Percentiles rank a stretch among this genome's conserved stretches.
phyloP scores from a whole-genome alignment of 768 basidiomycete genomes.

The Cystoderma amianthinum region DNA sequence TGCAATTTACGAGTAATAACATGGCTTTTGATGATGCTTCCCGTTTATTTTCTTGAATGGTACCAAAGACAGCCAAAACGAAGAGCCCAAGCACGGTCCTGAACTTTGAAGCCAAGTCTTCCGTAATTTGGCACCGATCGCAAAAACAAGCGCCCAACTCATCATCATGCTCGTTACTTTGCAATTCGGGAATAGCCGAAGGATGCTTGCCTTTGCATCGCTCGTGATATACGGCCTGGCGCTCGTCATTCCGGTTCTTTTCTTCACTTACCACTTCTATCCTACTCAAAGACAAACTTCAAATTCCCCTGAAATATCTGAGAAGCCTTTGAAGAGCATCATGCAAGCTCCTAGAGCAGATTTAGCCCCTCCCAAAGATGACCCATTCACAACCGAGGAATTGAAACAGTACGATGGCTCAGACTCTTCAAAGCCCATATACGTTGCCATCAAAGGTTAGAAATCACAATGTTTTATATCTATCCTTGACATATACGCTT shows the following conservation, averaged over 20 bases:
- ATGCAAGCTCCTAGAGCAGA: conserved; percentile 64
- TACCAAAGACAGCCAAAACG: too few relatives aligned
- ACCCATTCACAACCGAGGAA: conserved; percentile 66
- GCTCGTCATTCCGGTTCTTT: conserved; percentile 16
- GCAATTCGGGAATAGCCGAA: conserved; percentile 7
- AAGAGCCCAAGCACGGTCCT: too few relatives aligned
- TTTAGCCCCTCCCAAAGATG: conserved; percentile 66
- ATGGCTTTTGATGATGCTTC: too few relatives aligned
- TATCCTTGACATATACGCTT: neutral
- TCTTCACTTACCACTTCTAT: conserved; percentile 15
- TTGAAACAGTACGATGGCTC: conserved; percentile 70
- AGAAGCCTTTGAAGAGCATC: conserved; percentile 43
- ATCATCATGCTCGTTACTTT: too few relatives aligned
- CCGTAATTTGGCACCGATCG: too few relatives aligned
- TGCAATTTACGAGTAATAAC: too few relatives aligned
- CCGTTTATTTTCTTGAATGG: too few relatives aligned
- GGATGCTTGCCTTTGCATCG: conserved; percentile 11
- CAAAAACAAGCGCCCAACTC: too few relatives aligned
- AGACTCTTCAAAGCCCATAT: conserved; percentile 63
- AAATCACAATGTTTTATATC: conserved; percentile 1
- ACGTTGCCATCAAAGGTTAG: conserved; percentile 88
- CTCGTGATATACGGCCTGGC: conserved; percentile 18
- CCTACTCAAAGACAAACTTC: conserved; percentile 4
- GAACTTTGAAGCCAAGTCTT: too few relatives aligned
- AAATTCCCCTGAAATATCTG: conserved; percentile 18